Base-by-base conservation (phyloP, 208 protist species). In the Trypanosoma rangeli region DNA sequence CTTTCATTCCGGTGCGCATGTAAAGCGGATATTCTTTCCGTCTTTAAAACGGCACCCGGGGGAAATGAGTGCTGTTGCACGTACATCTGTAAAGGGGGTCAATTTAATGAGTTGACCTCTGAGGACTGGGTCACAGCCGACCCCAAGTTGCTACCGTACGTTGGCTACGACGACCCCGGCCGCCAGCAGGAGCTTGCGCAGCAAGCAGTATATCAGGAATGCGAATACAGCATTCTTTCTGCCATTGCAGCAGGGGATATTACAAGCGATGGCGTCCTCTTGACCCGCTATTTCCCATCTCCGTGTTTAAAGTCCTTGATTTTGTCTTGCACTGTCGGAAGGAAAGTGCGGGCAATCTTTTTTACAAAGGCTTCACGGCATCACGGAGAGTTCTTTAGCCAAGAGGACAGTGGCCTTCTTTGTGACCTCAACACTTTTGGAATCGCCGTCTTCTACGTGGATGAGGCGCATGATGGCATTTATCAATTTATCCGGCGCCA, bases 281-380 rank as follows among this genome's bases (percentile, higher is more conserved):
- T 97, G 68, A 93, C 89, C 22, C 86, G 92, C 56, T 97, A 97
- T 76, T 94, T 97, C 67, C 90, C 92, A 24, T 96, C 92, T 4
- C 94, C 94, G 53, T 88, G 85, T 79, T 83, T 97, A 44, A 97
- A 97, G 81, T 92, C 87, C 0, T 77, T 97, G 56, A 80, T 97
- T 64, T 78, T 97, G 9, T 97, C 90, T 22, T 86, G 90, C 29
- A 76, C 78, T 9, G 92, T 96, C 35, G 74, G 82, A 39, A 87
- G 88, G 64, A 90, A 90, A 68, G 70, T 97, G 52, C 85, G 89
- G 13, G 88, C 88, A 26, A 90, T 97, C 49, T 96, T 89, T 74
- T 97, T 97, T 72, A 79, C 72, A 44, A 85, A 76, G 33, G 83
- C 89, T 9, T 94, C 86, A n/a, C 75, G 83, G 13, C 74, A 89